phyloP scores from a whole-genome alignment of 805 yeast genomes.

The Kluyveromyces nonfermentans region DNA sequence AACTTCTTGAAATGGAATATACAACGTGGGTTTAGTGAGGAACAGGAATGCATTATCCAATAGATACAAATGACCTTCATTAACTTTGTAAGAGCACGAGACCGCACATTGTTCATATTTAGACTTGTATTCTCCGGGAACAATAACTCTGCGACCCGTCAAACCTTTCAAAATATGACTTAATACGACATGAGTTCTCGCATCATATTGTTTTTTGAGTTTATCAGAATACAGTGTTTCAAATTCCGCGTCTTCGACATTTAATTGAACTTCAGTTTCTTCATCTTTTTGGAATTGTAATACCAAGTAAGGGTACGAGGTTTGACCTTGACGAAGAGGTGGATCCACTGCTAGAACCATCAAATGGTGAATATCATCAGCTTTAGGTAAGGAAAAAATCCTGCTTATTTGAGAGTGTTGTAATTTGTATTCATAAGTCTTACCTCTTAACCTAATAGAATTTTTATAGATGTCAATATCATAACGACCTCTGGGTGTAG shows the following conservation, averaged over 20 bases:
- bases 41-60: slow-evolving; percentile 85
- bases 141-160: slow-evolving; percentile 74
- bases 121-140: slow-evolving; percentile 75
- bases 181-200: slow-evolving; percentile 77
- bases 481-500: slow-evolving; percentile 97
- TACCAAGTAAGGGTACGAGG: slow-evolving; percentile 86
- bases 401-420: slow-evolving; percentile 86
- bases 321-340: slow-evolving; percentile 96
- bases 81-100: slow-evolving; percentile 86
- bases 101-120: slow-evolving; percentile 77
- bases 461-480: slow-evolving; percentile 89
- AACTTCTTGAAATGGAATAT: slow-evolving; percentile 80
- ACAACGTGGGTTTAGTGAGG: slow-evolving; percentile 88
- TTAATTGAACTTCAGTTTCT: slow-evolving; percentile 82
- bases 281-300: slow-evolving; percentile 86
- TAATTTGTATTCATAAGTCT: slow-evolving; percentile 93
- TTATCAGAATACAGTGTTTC: slow-evolving; percentile 65
- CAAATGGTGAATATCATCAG: slow-evolving; percentile 86
- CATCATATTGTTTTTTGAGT: slow-evolving; percentile 66
- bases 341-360: slow-evolving; percentile 90
- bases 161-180: slow-evolving; percentile 84
- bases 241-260: slow-evolving; percentile 74
- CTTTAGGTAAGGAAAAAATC: slow-evolving; percentile 84
- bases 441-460: slow-evolving; percentile 87
- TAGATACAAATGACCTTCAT: slow-evolving; percentile 90